Conservation (phyloP, 768 basidiomycete species). For the Suillus subaureus region DNA sequence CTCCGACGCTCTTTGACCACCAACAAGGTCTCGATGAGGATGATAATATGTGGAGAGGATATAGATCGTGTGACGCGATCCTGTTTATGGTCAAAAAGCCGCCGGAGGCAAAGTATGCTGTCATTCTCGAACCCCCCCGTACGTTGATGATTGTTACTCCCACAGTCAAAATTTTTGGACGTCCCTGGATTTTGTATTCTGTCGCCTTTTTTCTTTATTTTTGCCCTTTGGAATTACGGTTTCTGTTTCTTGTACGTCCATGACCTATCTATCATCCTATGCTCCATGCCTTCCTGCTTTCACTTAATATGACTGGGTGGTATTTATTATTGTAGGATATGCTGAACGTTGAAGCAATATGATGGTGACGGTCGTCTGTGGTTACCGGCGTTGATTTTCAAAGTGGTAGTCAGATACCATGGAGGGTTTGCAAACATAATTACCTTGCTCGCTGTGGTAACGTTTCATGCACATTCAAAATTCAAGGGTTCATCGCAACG, state of each 20-base stretch:
- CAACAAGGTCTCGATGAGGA: slow-evolving; percentile 25
- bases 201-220: background rate
- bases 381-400: background rate
- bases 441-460: background rate
- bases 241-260: background rate
- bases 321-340: slow-evolving; percentile 13
- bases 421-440: background rate
- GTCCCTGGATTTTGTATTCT: background rate
- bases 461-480: background rate
- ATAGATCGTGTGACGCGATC: slow-evolving; percentile 22
- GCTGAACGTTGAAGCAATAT: background rate
- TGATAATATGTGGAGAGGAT: slow-evolving; percentile 16
- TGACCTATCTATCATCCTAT: slow-evolving; percentile 9
- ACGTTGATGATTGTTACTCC: background rate
- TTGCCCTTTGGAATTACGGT: background rate
- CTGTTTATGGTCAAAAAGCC: slow-evolving; percentile 34
- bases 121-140: slow-evolving; percentile 20
- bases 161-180: background rate
- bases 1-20: slow-evolving; percentile 34
- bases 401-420: background rate
- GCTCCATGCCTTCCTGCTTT: slow-evolving; percentile 11
- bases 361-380: background rate
- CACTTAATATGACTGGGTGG: slow-evolving; percentile 1
- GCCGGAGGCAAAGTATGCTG: slow-evolving; percentile 20
- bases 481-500: background rate